A percentile compares a stretch with the other conserved stretches of the same genome.
Evolutionary conservation across 108 stramenopile species (phyloP).

Genomic region (Nitzschia sp.): DNA sequence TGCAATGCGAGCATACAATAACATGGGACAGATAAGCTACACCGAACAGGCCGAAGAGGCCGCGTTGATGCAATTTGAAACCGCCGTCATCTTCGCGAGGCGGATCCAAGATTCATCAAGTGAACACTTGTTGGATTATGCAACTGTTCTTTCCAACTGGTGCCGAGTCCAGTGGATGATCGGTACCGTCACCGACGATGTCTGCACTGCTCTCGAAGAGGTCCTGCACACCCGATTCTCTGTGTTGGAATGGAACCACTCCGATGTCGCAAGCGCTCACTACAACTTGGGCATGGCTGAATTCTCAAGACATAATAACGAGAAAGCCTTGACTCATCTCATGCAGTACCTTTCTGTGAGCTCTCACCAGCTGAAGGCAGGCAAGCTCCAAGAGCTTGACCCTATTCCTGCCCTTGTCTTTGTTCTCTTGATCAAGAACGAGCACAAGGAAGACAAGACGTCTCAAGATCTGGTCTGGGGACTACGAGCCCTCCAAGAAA

Average conservation of each 20-base stretch:
- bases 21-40: constrained; percentile 49
- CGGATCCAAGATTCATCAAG: background rate
- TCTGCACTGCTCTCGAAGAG: constrained; percentile 30
- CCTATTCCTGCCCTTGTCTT: constrained; percentile 41
- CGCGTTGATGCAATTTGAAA: constrained; percentile 34
- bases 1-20: constrained; percentile 46
- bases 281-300: constrained; percentile 44
- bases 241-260: constrained; percentile 33
- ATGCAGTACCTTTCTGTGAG: constrained; percentile 31
- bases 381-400: constrained; percentile 22
- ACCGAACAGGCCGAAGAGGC: constrained; percentile 26
- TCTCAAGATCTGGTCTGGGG: constrained; percentile 43
- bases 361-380: constrained; percentile 8
- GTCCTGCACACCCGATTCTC: constrained; percentile 34
- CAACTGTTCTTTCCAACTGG: constrained; percentile 44
- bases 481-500: constrained; percentile 41
- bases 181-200: constrained; percentile 19
- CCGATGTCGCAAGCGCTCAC: constrained; percentile 42
- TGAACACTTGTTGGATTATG: constrained; percentile 28
- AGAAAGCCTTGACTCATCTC: constrained; percentile 34
- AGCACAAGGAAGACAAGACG: constrained; percentile 29
- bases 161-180: constrained; percentile 47
- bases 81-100: constrained; percentile 22
- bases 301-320: constrained; percentile 22
- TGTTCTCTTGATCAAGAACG: constrained; percentile 45